Evolutionary conservation across 2,329 filamentous ascomycete genomes (phyloP), one percentile per base, ranked within the genome.

Genomic region (Daldinia sp.): DNA sequence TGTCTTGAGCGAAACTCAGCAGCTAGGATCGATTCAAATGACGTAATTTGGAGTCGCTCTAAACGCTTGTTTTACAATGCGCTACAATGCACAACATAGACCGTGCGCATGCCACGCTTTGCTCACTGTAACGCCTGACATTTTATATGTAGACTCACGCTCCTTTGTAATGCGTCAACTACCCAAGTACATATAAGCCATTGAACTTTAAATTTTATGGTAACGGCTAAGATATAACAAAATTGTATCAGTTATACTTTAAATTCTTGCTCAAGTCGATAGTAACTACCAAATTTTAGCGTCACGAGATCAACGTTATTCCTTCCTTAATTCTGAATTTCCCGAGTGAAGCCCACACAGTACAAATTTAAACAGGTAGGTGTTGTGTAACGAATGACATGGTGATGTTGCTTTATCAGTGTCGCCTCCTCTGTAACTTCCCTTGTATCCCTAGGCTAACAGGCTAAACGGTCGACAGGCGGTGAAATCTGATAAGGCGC

Each of bases 401-500:
- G 32, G 29, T 23, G n/a, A 51, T 21, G 23, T 50, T 50, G 23
- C 45, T 23, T 50, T 50, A 55, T 61, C 9, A 23, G 34, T 30
- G 13, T 25, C 29, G 15, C 32, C 32, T 48, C n/a, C n/a, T n/a
- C n/a, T n/a, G n/a, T n/a, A n/a, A n/a, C n/a, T n/a, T n/a, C n/a
- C n/a, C n/a, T n/a, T n/a, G n/a, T n/a, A n/a, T n/a, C n/a, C n/a
- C n/a, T n/a, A n/a, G n/a, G n/a, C n/a, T 48, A 15, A n/a, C 45
- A 52, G 49, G 32, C 30, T 37, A 52, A 57, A 43, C 51, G 30
- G 21, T 30, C 49, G 41, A 35, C 47, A 58, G 49, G 34, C 25
- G 45, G 49, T 34, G 32, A 43, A 52, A 51, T 51, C 47, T 29
- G 59, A 65, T 63, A 65, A 64, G 56, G 23, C 56, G 25, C 25